phyloP scores from a whole-genome alignment of 2,329 filamentous ascomycete genomes.

The Leptographium radiaticola region DNA sequence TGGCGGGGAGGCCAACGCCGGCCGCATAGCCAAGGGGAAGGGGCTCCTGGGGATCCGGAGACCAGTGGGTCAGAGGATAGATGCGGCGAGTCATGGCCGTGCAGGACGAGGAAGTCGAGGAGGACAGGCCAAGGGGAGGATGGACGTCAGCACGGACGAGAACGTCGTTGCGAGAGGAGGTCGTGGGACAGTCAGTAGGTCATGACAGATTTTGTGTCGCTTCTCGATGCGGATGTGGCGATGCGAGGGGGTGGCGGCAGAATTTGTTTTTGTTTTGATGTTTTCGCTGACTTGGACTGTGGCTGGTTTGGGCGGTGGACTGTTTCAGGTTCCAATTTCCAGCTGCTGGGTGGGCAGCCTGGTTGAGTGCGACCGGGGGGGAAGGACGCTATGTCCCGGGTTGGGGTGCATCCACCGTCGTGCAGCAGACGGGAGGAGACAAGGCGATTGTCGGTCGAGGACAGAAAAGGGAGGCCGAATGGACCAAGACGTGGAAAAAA shows the following conservation, averaged over 20 bases:
- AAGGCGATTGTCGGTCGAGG: neutral
- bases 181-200: neutral
- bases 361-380: neutral
- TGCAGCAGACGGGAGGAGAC: neutral
- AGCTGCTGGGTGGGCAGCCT: neutral
- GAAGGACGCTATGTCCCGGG: too few relatives aligned
- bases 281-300: neutral
- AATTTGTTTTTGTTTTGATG: neutral
- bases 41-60: conserved; percentile 24
- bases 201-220: neutral
- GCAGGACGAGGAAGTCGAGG: neutral
- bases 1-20: neutral
- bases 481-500: too few relatives aligned
- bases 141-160: neutral
- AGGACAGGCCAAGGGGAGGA: neutral
- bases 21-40: neutral
- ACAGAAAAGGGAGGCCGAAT: too few relatives aligned
- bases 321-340: neutral
- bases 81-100: conserved; percentile 20
- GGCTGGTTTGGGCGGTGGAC: neutral
- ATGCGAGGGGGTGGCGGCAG: neutral
- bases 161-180: neutral
- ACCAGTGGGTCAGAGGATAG: conserved; percentile 28
- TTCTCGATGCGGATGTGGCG: neutral
- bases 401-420: neutral